Evolutionary conservation across 495 filamentous ascomycete species (phyloP).

Genomic region (Penicillium dipodomyicola): DNA sequence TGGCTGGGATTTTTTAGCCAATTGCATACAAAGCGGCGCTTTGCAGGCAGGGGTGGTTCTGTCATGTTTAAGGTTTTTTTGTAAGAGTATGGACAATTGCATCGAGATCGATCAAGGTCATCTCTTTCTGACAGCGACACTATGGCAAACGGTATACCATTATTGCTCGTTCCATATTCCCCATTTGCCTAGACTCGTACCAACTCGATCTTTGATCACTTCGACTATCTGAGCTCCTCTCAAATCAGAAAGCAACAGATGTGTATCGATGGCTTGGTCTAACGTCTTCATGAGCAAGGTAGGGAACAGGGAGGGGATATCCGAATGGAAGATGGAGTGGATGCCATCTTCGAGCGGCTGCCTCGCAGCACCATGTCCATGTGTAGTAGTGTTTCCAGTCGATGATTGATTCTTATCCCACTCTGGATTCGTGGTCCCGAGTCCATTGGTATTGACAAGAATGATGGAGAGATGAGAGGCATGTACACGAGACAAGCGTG

Average conservation of each 20-base stretch:
- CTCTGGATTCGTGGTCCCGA: slow-evolving; percentile 27
- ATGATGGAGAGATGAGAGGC: slow-evolving; percentile 33
- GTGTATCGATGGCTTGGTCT: slow-evolving; percentile 44
- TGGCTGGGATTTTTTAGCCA: slow-evolving; percentile 1
- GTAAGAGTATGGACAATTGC: slow-evolving; percentile 22
- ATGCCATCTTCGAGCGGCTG: slow-evolving; percentile 25
- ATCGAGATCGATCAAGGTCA: slow-evolving; percentile 11
- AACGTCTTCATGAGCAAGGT: slow-evolving; percentile 41
- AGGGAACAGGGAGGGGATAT: slow-evolving; percentile 26
- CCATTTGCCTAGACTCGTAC: slow-evolving; percentile 40
- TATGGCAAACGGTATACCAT: not conserved
- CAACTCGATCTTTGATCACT: slow-evolving; percentile 44
- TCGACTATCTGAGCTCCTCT: slow-evolving; percentile 32
- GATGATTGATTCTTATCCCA: not conserved
- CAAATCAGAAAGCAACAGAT: slow-evolving; percentile 39
- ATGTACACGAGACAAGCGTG: slow-evolving; percentile 32
- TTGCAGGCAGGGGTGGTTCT: slow-evolving; percentile 14
- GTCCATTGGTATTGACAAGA: slow-evolving; percentile 40
- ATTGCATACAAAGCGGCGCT: slow-evolving; percentile 23
- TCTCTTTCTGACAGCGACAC: not conserved
- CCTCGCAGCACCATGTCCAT: slow-evolving; percentile 9
- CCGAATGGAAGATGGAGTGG: slow-evolving; percentile 35
- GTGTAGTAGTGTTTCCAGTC: not conserved
- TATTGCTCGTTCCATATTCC: slow-evolving; percentile 29
- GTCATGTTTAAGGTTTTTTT: slow-evolving; percentile 11